Base-by-base conservation (phyloP, 1,284 basidiomycete genomes). In the Microbotryum violaceum region DNA sequence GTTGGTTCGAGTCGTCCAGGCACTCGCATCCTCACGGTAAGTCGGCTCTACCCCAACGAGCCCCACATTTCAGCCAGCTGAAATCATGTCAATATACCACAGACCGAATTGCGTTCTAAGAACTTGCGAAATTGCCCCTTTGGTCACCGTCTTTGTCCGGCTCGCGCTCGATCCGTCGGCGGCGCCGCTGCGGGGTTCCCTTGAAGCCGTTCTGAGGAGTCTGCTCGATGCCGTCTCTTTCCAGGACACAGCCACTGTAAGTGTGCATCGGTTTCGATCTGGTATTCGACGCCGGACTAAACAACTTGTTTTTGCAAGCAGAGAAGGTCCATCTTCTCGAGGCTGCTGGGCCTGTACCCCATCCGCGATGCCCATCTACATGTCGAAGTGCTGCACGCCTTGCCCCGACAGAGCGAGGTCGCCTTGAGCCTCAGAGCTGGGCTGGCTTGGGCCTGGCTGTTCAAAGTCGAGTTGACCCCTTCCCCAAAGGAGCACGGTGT, bases 361-460 rank as follows among this genome's bases (percentile, higher is more conserved):
- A 7, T 20, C 2, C 21, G n/a, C 12, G 47, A 55, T 16, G 42
- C 57, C 7, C 31, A 25, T 1, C 21, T 58, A 1, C 60, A 65
- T 16, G 44, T 57, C 45, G 63, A 56, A 12, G 48, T 60, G 8
- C 54, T 65, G 1, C 50, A 25, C 20, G 23, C 45, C 4, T 25
- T 65, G 10, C 63, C 70, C 86, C 90, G 37, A 42, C 37, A 42
- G 12, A 42, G 37, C 12, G 37, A 42, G 37, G 37, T 42, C 14
- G 10, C 37, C 12, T 42, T 42, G 37, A 42, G 37, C 37, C 37
- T 42, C 14, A 42, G 37, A 42, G 37, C 37, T 42, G 37, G 14
- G 37, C 37, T 42, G 12, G 37, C 37, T 14, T 42, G 37, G 37
- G 37, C 14, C 37, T 42, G 37, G 37, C 16, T 42, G 6, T 42